Evolutionary conservation across 1,284 basidiomycete species (phyloP), one percentile per base, ranked within the genome.

Genomic region (Xerocomus nothofagi): DNA sequence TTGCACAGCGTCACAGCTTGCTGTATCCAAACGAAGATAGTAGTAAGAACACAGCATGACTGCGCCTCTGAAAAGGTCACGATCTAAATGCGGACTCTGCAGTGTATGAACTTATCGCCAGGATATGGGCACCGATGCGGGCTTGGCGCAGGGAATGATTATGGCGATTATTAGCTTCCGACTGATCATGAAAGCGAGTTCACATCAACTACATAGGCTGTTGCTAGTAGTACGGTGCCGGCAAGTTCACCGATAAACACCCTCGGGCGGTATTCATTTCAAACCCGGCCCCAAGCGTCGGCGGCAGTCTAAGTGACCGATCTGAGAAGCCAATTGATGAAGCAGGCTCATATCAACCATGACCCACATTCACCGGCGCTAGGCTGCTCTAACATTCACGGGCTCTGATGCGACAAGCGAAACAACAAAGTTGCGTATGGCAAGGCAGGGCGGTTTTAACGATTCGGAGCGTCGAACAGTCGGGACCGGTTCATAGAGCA

Each of bases 1-100:
- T 30, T 31, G 38, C 29, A 34, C 49, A n/a, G n/a, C n/a, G n/a
- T n/a, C n/a, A 59, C 56, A 46, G 58, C 53, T 14, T 50, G 46
- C 50, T 55, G 45, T 45, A 41, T 15, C 36, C 29, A 30, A 40
- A 44, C 24, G 15, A 43, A 42, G 32, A 41, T 6, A 30, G 47
- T 9, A 27, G n/a, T n/a, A n/a, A n/a, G n/a, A n/a, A 47, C 51
- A 62, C 48, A 56, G 60, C 50, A 53, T 23, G 32, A 41, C 56
- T 46, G 50, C 36, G 47, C 50, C 40, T 42, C n/a, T 33, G 24
- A 30, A 37, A n/a, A 27, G n/a, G 36, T 18, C 18, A 24, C 26
- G 34, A 29, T 20, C 44, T 30, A 33, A 32, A 42, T 20, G 32
- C 14, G 30, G 30, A 21, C 33, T 4, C 30, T 26, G 14, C 8